Evolutionary conservation across 768 basidiomycete genomes (phyloP), one percentile per base, ranked within the genome.

Genomic region (Lactarius trivialis): DNA sequence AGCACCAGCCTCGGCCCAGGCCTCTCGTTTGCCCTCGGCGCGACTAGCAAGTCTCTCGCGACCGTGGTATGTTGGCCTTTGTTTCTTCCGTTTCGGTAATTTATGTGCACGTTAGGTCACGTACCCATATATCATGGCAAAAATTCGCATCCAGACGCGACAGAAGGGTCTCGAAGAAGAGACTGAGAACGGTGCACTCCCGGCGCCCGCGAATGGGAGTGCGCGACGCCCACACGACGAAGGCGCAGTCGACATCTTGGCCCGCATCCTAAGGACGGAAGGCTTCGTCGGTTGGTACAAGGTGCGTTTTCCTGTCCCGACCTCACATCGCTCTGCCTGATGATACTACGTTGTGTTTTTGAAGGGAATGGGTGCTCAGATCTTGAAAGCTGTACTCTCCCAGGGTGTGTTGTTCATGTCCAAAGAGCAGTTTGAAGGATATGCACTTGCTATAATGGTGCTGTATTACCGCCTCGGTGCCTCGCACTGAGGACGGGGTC

Each of bases 361-460:
- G 52, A 73, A 95, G 88, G 97, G 97, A 12, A 95, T 99, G 90
- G 81, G 88, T 67, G 95, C 97, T 0, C 97, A 99, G 73, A 94
- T 98, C 60, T 81, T 85, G 55, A 99, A 99, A 73, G 97, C 96
- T 0, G 95, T 98, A 14, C 76, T 99, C 15, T 91, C 93, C 8
- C 97, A 99, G 73, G 96, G 94, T 2, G 79, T 99, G 66, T 76
- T 98, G 57, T 99, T 99, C 79, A 89, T 96, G 78, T 91, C 93
- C 66, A 99, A 99, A 75, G 96, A 98, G 70, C 91, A 94, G 70
- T 95, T 99, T 69, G 97, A 99, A 72, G 83, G 83, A 4, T 96
- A 89, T 82, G 86, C 92, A 1, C 76, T 93, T 58, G 74, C 80
- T 14, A 81, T 94, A 62, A 85, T 91, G 79, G 72, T 85, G 26